These are phyloP conservation scores for Citrus hindsii DNA, from an alignment of 345 rosid species.

Conservation along the genomic window DNA sequence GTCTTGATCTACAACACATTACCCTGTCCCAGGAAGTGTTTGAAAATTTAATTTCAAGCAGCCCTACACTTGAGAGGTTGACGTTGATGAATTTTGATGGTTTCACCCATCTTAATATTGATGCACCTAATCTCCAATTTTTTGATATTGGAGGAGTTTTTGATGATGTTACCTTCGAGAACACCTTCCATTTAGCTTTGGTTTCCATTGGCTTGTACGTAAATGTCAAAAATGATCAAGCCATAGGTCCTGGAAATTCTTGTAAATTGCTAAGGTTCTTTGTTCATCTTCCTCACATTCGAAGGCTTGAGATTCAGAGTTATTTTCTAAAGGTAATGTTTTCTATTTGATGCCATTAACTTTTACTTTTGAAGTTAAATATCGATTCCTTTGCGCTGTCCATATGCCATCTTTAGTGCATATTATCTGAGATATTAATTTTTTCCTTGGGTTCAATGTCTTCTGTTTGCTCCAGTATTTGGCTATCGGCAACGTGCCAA, in stretches of 20 bases:
- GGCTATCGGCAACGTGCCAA: constrained; percentile 51
- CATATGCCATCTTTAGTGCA: not conserved
- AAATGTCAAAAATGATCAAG: constrained; percentile 34
- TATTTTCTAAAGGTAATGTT: constrained; percentile 58
- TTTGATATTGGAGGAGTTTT: constrained; percentile 59
- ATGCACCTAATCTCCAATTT: constrained; percentile 64
- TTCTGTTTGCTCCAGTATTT: constrained; percentile 44
- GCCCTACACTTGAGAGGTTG: constrained; percentile 56
- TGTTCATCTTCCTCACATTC: constrained; percentile 56
- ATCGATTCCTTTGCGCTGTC: not conserved
- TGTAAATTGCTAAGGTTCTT: constrained; percentile 63
- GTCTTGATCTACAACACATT: constrained; percentile 71
- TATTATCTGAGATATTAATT: constrained; percentile 8
- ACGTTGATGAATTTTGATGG: constrained; percentile 68
- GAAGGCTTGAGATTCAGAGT: constrained; percentile 67
- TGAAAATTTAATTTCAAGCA: constrained; percentile 48
- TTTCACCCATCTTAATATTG: constrained; percentile 47
- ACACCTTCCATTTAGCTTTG: constrained; percentile 38
- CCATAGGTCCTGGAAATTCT: constrained; percentile 19
- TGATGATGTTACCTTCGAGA: constrained; percentile 46
- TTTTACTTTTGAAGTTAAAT: not conserved
- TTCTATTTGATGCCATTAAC: not conserved
- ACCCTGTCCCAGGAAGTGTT: constrained; percentile 55
- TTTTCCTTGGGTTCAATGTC: constrained; percentile 2
- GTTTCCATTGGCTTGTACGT: constrained; percentile 58